Evolutionary conservation across 2,329 filamentous ascomycete species (phyloP).

Genomic region (Alternaria ventricosa): DNA sequence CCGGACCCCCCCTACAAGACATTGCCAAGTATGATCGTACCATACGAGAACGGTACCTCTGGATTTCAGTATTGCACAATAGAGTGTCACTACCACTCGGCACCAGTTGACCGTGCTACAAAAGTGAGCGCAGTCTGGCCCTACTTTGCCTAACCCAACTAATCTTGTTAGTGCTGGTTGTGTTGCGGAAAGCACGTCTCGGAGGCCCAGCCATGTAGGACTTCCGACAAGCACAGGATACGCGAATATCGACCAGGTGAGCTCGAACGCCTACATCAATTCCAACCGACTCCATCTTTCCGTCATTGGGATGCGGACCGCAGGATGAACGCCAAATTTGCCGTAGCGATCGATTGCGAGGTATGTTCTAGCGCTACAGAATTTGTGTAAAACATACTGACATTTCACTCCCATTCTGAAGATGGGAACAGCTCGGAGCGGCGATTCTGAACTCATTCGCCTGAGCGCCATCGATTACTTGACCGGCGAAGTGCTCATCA

Average conservation of each 20-base stretch:
- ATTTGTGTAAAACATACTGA: background rate
- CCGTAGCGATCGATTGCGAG: constrained; percentile 62
- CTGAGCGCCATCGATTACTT: constrained; percentile 60
- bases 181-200: constrained; percentile 14
- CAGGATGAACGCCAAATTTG: background rate
- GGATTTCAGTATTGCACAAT: background rate
- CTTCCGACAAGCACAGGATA: constrained; percentile 5
- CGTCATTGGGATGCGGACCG: background rate
- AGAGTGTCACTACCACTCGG: background rate
- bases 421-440: constrained; percentile 57
- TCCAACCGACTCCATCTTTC: constrained; percentile 11
- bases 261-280: constrained; percentile 13
- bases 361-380: background rate
- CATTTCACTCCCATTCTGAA: background rate
- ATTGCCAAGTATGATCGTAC: background rate
- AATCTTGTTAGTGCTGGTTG: constrained; percentile 10
- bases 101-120: background rate
- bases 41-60: background rate
- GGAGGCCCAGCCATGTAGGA: constrained; percentile 13
- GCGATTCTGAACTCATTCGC: constrained; percentile 61
- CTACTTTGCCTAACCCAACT: background rate
- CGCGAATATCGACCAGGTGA: constrained; percentile 6
- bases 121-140: background rate
- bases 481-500: constrained; percentile 56
- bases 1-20: background rate